A percentile compares a stretch with the other conserved stretches of the same genome.
Conservation (phyloP, 345 rosid genomes). For the Aethionema arabicum region DNA sequence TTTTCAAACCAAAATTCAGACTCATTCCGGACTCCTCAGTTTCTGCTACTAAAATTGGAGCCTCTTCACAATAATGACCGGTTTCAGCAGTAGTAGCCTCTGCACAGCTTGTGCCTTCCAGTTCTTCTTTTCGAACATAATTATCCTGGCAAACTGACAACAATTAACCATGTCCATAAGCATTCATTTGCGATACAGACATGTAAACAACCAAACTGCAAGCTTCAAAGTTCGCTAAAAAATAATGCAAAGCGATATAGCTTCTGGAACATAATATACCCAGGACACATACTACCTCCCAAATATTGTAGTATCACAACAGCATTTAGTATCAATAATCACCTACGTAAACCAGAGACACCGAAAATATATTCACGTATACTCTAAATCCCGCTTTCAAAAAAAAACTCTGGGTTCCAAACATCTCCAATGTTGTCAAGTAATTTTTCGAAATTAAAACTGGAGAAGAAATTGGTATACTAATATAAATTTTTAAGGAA, state of each 20-base stretch:
- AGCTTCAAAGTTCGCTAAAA: neutral
- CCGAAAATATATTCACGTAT: conserved; percentile 8
- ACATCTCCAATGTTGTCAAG: conserved; percentile 10
- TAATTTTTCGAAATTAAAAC: neutral
- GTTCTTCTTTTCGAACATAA: conserved; percentile 33
- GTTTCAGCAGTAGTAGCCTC: conserved; percentile 43
- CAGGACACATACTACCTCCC: neutral
- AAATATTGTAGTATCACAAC: neutral
- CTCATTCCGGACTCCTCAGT: conserved; percentile 32
- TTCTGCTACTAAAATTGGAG: conserved; percentile 26
- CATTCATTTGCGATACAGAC: conserved; percentile 3
- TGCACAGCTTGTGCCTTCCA: conserved; percentile 35
- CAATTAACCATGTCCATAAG: conserved; percentile 26
- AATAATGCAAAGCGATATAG: neutral
- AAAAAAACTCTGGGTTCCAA: neutral
- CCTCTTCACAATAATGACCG: conserved; percentile 40
- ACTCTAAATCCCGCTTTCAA: neutral
- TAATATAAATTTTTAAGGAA: neutral
- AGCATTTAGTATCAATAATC: conserved; percentile 11
- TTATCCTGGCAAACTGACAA: conserved; percentile 47
- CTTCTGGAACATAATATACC: too few species aligned
- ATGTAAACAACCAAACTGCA: neutral
- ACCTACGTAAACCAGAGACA: conserved; percentile 12
- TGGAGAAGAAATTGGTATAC: neutral
- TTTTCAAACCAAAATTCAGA: conserved; percentile 32